Evolutionary conservation across 2,329 filamentous ascomycete species (phyloP), one percentile per base, ranked within the genome.

Genomic region (Cercospora sesami): DNA sequence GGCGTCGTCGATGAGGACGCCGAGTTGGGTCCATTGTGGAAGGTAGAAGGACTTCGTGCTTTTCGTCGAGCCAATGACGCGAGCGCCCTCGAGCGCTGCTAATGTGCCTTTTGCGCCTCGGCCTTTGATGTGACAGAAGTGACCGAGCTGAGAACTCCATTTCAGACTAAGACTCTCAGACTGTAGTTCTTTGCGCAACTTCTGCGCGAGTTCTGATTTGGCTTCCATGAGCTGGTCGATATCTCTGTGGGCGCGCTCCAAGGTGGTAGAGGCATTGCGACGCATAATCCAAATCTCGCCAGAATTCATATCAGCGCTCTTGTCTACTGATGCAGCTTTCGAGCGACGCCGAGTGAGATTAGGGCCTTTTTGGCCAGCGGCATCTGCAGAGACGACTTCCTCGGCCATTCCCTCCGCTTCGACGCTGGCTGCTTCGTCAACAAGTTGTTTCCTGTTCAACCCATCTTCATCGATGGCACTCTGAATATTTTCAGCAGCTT

Each of bases 391-490:
- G 21, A 92, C 84, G 10, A 94, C 86, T 66, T 90, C 86, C 76
- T 93, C 87, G 5, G 92, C 92, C 59, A 96, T 83, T 1, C 87
- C 86, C 26, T 91, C 86, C 74, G 95, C 88, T 68, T 90, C 87
- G 21, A 85, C 87, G 0, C 89, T 88, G 70, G 92, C 88, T 63
- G 86, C 88, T 69, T 94, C 89, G 73, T 95, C 89, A 1, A 90
- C 85, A 39, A 90, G 87, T 74, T 97, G 94, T 74, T 92, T 90
- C 72, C 92, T 88, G 16, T 89, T 84, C n/a, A 98, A 82, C 0
- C 93, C 92, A 70, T 97, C 94, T 80, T 98, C 95, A 75, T 99
- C 95, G 67, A 99, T 96, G 4, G 94, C 90, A 2, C 86, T 83
- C 60, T 86, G 81, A 67, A 99, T 97, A 23, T 86, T 86, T 23